A percentile compares a stretch with the other conserved stretches of the same genome.
Evolutionary conservation across 228 moss, liverwort and hornwort species (phyloP).

Genomic region (Sphagnum fallax): DNA sequence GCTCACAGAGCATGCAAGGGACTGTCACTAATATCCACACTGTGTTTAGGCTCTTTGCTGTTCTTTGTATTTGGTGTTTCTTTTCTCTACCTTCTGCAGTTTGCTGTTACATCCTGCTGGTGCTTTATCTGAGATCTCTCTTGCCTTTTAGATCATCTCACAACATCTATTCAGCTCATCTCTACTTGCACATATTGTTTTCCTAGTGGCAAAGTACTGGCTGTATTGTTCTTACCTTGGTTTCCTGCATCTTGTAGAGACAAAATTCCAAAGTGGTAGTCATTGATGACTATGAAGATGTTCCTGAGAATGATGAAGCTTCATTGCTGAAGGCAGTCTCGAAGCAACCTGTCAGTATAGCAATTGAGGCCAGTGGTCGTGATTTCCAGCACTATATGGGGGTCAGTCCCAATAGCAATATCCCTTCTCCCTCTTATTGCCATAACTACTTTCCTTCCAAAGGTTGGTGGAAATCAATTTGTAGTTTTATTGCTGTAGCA

Average conservation of each 20-base stretch:
- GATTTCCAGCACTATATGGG: conserved; percentile 36
- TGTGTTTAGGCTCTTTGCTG: no score
- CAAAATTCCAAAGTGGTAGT: conserved; percentile 35
- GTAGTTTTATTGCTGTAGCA: no score
- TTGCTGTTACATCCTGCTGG: no score
- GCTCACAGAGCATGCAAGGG: no score
- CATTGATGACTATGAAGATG: conserved; percentile 42
- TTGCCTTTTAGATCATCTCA: no score
- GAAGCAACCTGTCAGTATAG: conserved; percentile 31
- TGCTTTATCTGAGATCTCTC: no score
- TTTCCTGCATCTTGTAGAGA: conserved; percentile 12
- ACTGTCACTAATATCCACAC: no score
- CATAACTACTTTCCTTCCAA: background rate
- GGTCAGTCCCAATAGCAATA: conserved; percentile 10
- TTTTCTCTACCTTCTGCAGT: background rate
- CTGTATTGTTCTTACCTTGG: no score
- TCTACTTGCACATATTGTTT: background rate
- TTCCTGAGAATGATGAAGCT: conserved; percentile 29
- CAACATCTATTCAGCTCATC: no score
- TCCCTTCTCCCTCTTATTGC: background rate
- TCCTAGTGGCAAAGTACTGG: background rate
- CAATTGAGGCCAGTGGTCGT: conserved; percentile 35
- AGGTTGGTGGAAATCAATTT: no score
- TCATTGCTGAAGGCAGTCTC: conserved; percentile 31
- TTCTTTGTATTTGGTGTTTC: no score